A percentile compares a stretch with the other conserved stretches of the same genome.
Conservation (phyloP, 495 filamentous ascomycete species). For the Cairneyella variabilis region DNA sequence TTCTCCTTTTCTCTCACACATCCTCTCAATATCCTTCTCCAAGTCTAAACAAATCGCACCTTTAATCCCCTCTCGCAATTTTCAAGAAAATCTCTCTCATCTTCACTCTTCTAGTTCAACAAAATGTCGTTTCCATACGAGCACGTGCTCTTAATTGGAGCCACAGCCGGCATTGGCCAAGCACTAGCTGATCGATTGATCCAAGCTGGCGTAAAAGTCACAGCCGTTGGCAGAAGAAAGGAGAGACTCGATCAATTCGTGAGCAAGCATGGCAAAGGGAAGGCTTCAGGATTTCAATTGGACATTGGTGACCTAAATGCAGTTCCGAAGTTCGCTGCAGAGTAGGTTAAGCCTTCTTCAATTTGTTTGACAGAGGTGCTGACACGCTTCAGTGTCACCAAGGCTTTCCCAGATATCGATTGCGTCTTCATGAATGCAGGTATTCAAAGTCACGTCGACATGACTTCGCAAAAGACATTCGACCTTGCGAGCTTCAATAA, state of each 20-base stretch:
- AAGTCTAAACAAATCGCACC: too few relatives aligned
- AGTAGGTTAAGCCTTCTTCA: conserved; percentile 22
- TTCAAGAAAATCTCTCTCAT: too few relatives aligned
- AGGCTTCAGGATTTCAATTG: conserved; percentile 42
- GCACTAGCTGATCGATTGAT: conserved; percentile 24
- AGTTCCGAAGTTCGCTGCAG: conserved; percentile 46
- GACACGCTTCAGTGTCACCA: conserved; percentile 36
- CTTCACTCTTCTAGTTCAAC: too few relatives aligned
- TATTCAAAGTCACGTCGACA: conserved; percentile 46
- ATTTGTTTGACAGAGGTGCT: neutral
- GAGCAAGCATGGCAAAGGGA: conserved; percentile 37
- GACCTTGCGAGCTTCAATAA: conserved; percentile 41
- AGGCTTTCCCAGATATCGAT: conserved; percentile 47
- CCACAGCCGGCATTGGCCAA: conserved; percentile 45
- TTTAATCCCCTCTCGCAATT: too few relatives aligned
- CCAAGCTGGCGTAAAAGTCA: conserved; percentile 30
- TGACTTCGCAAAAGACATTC: conserved; percentile 48
- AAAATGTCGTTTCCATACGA: conserved; percentile 20
- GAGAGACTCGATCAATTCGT: conserved; percentile 55
- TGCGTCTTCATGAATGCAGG: conserved; percentile 43
- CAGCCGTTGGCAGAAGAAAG: conserved; percentile 52
- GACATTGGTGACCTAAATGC: conserved; percentile 53
- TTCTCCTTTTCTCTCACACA: too few relatives aligned
- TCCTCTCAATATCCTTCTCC: too few relatives aligned
- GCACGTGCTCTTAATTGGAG: conserved; percentile 41